These are phyloP conservation scores for Solanum clarkiae DNA, from an alignment of 257 asterid genomes.

Conservation along the genomic window DNA sequence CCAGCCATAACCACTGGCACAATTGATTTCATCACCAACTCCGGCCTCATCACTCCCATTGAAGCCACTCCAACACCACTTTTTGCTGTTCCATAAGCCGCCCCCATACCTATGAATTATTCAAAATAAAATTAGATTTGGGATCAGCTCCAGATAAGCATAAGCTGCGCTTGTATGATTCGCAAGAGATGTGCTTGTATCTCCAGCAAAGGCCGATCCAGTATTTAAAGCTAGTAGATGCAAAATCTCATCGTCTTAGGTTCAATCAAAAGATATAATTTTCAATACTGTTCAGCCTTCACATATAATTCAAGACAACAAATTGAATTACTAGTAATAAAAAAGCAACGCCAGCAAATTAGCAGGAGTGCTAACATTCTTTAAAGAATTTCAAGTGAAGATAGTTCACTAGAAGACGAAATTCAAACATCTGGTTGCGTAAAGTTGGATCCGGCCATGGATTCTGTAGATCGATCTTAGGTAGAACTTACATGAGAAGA, in stretches of 20 bases:
- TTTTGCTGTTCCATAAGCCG: slow-evolving; percentile 80
- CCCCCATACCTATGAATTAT: slow-evolving; percentile 55
- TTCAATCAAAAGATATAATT: not conserved
- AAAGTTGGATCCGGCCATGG: not conserved
- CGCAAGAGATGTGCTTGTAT: too few species aligned
- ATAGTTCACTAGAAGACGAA: not conserved
- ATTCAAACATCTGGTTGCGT: not conserved
- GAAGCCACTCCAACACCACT: slow-evolving; percentile 88
- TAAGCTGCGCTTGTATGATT: not conserved
- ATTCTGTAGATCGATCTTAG: not conserved
- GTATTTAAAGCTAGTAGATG: not conserved
- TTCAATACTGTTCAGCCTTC: not conserved
- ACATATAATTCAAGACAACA: not conserved
- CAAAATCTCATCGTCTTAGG: not conserved
- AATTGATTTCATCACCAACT: slow-evolving; percentile 76
- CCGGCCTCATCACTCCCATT: slow-evolving; percentile 88
- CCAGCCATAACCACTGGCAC: slow-evolving; percentile 94
- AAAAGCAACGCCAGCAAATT: not conserved
- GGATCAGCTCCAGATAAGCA: not conserved
- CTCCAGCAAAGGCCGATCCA: not conserved
- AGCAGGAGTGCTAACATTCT: not conserved
- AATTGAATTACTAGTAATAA: not conserved
- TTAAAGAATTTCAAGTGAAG: not conserved
- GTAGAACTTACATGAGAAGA: slow-evolving; percentile 41
- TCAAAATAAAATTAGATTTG: not conserved